Percentiles rank a stretch among this genome's conserved stretches.
Conservation (phyloP, 352 stramenopile genomes). For the Peronospora tabacina region DNA sequence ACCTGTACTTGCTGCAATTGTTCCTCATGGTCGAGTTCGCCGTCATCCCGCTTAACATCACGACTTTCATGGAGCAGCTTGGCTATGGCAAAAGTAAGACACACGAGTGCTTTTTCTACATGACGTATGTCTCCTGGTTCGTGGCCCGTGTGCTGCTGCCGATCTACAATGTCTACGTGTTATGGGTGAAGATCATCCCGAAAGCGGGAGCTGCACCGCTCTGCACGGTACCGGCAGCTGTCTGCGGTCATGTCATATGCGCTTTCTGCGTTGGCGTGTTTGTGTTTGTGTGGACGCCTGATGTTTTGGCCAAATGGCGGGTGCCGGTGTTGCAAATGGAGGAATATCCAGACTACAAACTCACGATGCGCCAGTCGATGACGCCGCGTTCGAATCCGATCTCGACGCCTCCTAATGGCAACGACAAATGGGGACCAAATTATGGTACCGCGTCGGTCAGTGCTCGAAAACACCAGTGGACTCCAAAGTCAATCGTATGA, state of each 20-base stretch:
- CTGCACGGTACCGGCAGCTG: constrained; percentile 54
- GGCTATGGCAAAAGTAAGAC: constrained; percentile 53
- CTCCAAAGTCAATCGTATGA: constrained; percentile 28
- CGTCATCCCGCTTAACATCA: constrained; percentile 75
- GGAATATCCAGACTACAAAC: constrained; percentile 72
- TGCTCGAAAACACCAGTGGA: constrained; percentile 25
- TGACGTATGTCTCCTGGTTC: constrained; percentile 75
- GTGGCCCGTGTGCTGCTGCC: constrained; percentile 61
- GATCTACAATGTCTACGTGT: constrained; percentile 72
- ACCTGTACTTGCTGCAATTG: constrained; percentile 71
- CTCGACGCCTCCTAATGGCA: constrained; percentile 21
- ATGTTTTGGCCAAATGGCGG: constrained; percentile 70
- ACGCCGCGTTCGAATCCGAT: constrained; percentile 59
- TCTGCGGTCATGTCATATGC: constrained; percentile 77
- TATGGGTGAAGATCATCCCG: constrained; percentile 70
- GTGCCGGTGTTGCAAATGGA: constrained; percentile 55
- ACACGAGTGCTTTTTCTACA: constrained; percentile 64
- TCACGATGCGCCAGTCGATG: constrained; percentile 70
- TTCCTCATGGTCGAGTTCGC: constrained; percentile 83
- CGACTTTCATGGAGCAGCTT: constrained; percentile 72
- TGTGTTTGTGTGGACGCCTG: constrained; percentile 76
- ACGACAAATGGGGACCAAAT: constrained; percentile 17
- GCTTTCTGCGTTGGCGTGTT: constrained; percentile 78
- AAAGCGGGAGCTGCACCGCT: constrained; percentile 30
- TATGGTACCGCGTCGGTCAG: constrained; percentile 35